Conservation (phyloP, 768 basidiomycete species). For the Hemileccinum impolitum region DNA sequence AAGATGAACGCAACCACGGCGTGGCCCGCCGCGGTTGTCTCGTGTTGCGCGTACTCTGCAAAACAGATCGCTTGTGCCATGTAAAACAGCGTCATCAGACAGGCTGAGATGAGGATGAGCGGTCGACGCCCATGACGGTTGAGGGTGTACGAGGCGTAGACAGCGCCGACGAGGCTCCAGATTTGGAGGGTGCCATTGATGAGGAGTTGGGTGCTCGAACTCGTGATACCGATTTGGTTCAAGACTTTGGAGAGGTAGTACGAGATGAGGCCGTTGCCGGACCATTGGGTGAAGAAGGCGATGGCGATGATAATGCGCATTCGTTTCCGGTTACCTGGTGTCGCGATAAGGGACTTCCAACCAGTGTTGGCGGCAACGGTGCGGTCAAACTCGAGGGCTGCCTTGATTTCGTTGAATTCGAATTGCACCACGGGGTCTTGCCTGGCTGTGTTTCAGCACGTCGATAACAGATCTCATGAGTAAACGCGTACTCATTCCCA, state of each 20-base stretch:
- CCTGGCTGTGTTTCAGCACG: constrained; percentile 23
- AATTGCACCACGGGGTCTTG: constrained; percentile 66
- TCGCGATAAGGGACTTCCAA: constrained; percentile 65
- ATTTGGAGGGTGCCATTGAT: constrained; percentile 66
- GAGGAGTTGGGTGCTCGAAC: constrained; percentile 49
- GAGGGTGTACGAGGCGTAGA: constrained; percentile 31
- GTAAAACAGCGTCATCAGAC: constrained; percentile 65
- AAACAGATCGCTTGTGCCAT: constrained; percentile 64
- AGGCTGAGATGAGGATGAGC: constrained; percentile 57
- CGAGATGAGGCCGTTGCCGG: constrained; percentile 67
- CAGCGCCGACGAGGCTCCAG: constrained; percentile 15
- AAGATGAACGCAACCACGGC: constrained; percentile 54
- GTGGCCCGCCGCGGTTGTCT: constrained; percentile 47
- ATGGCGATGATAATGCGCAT: constrained; percentile 67
- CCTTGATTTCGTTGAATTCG: constrained; percentile 79
- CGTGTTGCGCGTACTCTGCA: constrained; percentile 47
- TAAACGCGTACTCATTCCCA: constrained; percentile 50
- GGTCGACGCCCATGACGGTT: constrained; percentile 64
- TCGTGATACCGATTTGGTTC: constrained; percentile 59
- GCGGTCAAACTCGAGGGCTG: constrained; percentile 67
- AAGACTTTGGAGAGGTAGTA: constrained; percentile 73
- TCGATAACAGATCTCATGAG: background rate
- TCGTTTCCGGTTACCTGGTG: constrained; percentile 64
- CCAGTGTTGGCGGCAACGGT: constrained; percentile 54
- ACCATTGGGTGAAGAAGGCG: constrained; percentile 74